phyloP scores from a whole-genome alignment of 352 stramenopile genomes.

The Blastocystis sp. region DNA sequence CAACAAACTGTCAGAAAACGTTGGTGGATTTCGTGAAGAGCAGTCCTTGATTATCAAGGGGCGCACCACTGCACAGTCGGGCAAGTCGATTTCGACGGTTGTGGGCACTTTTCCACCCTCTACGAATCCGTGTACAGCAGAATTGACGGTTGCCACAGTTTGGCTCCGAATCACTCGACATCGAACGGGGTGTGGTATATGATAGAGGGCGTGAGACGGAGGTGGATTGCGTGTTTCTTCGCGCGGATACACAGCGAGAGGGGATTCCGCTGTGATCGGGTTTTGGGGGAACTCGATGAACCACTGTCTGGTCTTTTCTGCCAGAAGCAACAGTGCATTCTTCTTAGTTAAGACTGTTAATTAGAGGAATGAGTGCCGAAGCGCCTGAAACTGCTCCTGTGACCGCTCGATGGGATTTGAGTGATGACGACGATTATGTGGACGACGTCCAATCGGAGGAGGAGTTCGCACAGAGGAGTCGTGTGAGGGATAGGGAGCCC shows the following conservation, averaged over 20 bases:
- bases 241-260: too few species aligned
- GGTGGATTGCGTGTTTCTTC: too few species aligned
- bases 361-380: conserved; percentile 9
- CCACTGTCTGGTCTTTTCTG: neutral
- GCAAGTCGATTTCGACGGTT: too few species aligned
- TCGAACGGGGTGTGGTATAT: too few species aligned
- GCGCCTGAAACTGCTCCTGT: neutral
- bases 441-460: conserved; percentile 5
- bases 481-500: conserved; percentile 10
- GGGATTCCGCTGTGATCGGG: neutral
- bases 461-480: neutral
- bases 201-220: too few species aligned
- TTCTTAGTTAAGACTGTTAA: neutral
- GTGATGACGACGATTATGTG: conserved; percentile 60
- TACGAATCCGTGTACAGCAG: too few species aligned
- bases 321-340: neutral
- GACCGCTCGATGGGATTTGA: conserved; percentile 37
- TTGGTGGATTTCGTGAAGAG: neutral
- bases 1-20: neutral
- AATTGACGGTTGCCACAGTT: too few species aligned
- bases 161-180: too few species aligned
- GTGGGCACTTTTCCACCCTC: too few species aligned
- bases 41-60: too few species aligned
- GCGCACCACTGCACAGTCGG: too few species aligned
- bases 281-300: neutral